phyloP scores from a whole-genome alignment of 2,329 filamentous ascomycete species.

The Cordyceps tenuipes region DNA sequence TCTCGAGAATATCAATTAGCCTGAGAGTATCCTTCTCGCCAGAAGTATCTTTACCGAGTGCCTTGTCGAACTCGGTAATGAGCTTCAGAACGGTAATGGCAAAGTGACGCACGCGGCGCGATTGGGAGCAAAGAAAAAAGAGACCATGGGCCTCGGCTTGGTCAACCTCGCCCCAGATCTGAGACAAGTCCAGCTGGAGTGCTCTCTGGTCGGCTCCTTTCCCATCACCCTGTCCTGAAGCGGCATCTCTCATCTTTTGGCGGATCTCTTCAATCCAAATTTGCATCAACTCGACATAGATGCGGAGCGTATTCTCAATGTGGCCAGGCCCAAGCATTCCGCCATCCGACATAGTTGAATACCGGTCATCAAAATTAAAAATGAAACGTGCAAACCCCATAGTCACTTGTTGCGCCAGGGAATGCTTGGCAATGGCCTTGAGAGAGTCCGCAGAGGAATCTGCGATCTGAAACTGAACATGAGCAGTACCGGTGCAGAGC shows the following conservation, averaged over 20 bases:
- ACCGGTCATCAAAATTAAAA: slow-evolving; percentile 95
- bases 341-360: slow-evolving; percentile 95
- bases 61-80: slow-evolving; percentile 88
- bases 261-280: slow-evolving; percentile 98
- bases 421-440: slow-evolving; percentile 90
- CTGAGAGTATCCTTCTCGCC: slow-evolving; percentile 57
- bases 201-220: slow-evolving; percentile 59
- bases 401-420: slow-evolving; percentile 88
- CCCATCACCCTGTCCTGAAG: slow-evolving; percentile 55
- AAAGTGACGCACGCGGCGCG: slow-evolving; percentile 77
- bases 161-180: slow-evolving; percentile 87
- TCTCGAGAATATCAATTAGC: slow-evolving; percentile 87
- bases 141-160: slow-evolving; percentile 94
- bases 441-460: slow-evolving; percentile 85
- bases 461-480: slow-evolving; percentile 88
- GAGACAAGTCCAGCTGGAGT: slow-evolving; percentile 74
- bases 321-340: slow-evolving; percentile 91
- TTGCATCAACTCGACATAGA: slow-evolving; percentile 87
- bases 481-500: slow-evolving; percentile 90
- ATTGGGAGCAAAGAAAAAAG: slow-evolving; percentile 96
- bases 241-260: slow-evolving; percentile 69
- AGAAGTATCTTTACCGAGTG: slow-evolving; percentile 60
- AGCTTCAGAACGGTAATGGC: slow-evolving; percentile 87
- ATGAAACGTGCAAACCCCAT: slow-evolving; percentile 97
- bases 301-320: slow-evolving; percentile 83